These are phyloP conservation scores for Triangularia verruculosa DNA, from an alignment of 2,329 filamentous ascomycete genomes.

Conservation along the genomic window DNA sequence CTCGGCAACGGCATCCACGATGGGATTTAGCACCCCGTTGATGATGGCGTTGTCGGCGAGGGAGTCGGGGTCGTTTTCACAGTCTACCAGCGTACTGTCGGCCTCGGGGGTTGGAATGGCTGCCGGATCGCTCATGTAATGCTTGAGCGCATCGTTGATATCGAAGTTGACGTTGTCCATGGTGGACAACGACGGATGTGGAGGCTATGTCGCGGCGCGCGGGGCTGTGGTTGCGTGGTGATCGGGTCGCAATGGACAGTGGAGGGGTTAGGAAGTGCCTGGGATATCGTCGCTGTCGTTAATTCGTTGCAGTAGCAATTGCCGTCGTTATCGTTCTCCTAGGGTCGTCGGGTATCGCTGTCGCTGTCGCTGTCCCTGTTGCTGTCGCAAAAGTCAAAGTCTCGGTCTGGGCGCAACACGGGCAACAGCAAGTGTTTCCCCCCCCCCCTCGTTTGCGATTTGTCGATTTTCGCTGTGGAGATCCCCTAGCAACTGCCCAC, in stretches of 20 bases:
- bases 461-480: constrained; percentile 19
- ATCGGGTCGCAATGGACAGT: not conserved
- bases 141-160: constrained; percentile 93
- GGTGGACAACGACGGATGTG: constrained; percentile 31
- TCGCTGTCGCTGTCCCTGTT: constrained; percentile 11
- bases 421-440: not conserved
- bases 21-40: constrained; percentile 83
- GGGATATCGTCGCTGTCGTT: constrained; percentile 1
- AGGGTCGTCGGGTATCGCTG: constrained; percentile 8
- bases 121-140: constrained; percentile 90
- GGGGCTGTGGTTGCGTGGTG: constrained; percentile 2
- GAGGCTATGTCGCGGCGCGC: constrained; percentile 18
- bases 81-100: constrained; percentile 77
- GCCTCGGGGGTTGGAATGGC: constrained; percentile 83
- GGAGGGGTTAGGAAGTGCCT: constrained; percentile 10
- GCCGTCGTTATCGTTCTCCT: not conserved
- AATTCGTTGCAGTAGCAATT: no score
- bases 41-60: constrained; percentile 70
- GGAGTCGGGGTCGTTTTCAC: constrained; percentile 85
- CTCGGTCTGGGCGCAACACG: constrained; percentile 1
- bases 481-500: constrained; percentile 31
- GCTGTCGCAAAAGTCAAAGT: not conserved
- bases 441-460: constrained; percentile 10
- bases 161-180: constrained; percentile 85
- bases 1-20: constrained; percentile 88